These are phyloP conservation scores for Botryotinia globosa DNA, from an alignment of 2,329 filamentous ascomycete species.

Conservation along the genomic window DNA sequence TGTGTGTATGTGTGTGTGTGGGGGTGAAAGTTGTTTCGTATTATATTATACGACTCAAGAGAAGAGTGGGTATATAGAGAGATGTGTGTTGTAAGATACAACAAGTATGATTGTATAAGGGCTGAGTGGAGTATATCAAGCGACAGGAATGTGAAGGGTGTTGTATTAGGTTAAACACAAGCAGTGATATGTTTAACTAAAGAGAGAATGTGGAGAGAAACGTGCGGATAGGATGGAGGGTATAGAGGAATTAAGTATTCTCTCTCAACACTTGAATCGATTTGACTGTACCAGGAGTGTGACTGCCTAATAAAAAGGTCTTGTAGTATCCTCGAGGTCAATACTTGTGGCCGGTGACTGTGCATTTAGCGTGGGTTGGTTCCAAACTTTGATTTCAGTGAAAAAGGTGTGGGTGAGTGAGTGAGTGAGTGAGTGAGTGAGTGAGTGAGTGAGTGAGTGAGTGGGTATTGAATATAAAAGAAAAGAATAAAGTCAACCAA, in stretches of 20 bases:
- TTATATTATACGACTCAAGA: not conserved
- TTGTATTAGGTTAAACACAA: not conserved
- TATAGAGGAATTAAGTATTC: slow-evolving; percentile 21
- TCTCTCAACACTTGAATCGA: slow-evolving; percentile 13
- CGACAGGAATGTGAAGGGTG: slow-evolving; percentile 16
- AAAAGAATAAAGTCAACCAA: not conserved
- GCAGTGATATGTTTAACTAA: slow-evolving; percentile 12
- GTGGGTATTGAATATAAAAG: not conserved
- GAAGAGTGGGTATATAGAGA: not conserved
- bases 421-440: no score
- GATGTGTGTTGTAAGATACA: not conserved
- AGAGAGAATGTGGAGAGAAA: slow-evolving; percentile 16
- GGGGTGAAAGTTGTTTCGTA: not conserved
- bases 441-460: not conserved
- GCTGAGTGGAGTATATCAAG: not conserved
- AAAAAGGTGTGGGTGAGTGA: not conserved
- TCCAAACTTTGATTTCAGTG: slow-evolving; percentile 4
- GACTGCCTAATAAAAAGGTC: slow-evolving; percentile 15
- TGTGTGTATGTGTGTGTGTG: not conserved
- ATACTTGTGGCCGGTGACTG: slow-evolving; percentile 17
- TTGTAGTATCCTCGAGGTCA: slow-evolving; percentile 11
- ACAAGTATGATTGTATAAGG: not conserved
- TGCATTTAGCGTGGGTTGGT: not conserved
- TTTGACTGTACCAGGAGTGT: slow-evolving; percentile 14
- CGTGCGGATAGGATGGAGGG: not conserved